Conservation (phyloP, 139 green algal genomes). For the Penium margaritaceum region DNA sequence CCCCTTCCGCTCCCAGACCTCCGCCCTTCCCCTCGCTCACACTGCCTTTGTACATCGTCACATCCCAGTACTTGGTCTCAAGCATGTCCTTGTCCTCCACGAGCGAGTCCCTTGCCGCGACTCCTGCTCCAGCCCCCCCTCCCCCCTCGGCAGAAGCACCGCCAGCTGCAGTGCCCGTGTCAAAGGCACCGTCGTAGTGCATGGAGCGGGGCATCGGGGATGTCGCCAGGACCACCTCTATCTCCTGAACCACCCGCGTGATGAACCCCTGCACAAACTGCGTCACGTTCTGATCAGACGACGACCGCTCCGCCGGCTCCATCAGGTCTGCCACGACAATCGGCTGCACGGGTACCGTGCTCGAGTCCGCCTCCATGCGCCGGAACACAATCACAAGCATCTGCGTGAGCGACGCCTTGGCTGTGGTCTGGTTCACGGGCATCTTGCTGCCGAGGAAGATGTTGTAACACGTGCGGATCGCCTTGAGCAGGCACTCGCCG, state of each 20-base stretch:
- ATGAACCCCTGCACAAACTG: slow-evolving; percentile 70
- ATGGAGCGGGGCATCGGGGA: neutral
- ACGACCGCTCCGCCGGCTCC: slow-evolving; percentile 24
- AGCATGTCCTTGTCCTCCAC: slow-evolving; percentile 52
- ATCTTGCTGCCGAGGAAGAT: slow-evolving; percentile 65
- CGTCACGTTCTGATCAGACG: slow-evolving; percentile 18
- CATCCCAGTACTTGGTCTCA: slow-evolving; percentile 49
- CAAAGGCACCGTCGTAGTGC: slow-evolving; percentile 54
- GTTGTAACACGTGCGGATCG: slow-evolving; percentile 88
- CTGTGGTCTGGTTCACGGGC: slow-evolving; percentile 78
- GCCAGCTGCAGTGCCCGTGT: slow-evolving; percentile 1
- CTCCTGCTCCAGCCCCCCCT: too few relatives aligned
- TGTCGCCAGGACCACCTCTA: slow-evolving; percentile 47
- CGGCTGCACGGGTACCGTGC: slow-evolving; percentile 48
- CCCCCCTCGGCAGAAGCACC: neutral
- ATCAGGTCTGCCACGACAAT: slow-evolving; percentile 52
- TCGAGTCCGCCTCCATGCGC: slow-evolving; percentile 77
- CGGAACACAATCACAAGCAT: slow-evolving; percentile 94
- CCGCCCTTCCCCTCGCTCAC: neutral
- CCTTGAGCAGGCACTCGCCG: slow-evolving; percentile 64
- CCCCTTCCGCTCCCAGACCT: slow-evolving; percentile 12
- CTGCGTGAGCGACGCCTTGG: slow-evolving; percentile 90
- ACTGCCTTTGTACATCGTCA: slow-evolving; percentile 37
- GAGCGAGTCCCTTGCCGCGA: too few relatives aligned
- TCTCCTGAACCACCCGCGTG: slow-evolving; percentile 68